A percentile compares a stretch with the other conserved stretches of the same genome.
These are phyloP conservation scores for Rhizophora mangle DNA, from an alignment of 345 rosid genomes.

Conservation along the genomic window DNA sequence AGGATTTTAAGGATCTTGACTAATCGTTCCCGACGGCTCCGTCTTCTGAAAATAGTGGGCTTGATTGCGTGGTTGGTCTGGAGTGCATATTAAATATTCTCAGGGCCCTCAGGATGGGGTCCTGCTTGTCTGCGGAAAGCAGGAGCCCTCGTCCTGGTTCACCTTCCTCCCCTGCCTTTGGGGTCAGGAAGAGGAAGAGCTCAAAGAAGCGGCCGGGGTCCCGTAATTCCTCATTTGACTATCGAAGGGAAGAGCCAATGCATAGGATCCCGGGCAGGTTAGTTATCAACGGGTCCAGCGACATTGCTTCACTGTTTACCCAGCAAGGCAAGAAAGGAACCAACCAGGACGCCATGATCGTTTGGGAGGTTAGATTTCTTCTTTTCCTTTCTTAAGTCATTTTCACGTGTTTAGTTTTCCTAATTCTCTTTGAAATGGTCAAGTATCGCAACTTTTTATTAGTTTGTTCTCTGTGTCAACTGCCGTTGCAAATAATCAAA, in stretches of 20 bases:
- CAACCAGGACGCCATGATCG: slow-evolving; percentile 98
- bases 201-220: slow-evolving; percentile 56
- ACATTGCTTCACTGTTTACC: slow-evolving; percentile 75
- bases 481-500: too few relatives aligned
- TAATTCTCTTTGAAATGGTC: slow-evolving; percentile 13
- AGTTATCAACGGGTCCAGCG: slow-evolving; percentile 80
- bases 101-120: slow-evolving; percentile 99
- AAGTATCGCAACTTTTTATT: not conserved
- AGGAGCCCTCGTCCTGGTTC: slow-evolving; percentile 88
- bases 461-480: too few relatives aligned
- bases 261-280: slow-evolving; percentile 77
- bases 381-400: not conserved
- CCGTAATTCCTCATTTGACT: slow-evolving; percentile 56
- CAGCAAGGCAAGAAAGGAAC: slow-evolving; percentile 98
- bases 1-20: slow-evolving; percentile 1
- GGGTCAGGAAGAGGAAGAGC: slow-evolving; percentile 64
- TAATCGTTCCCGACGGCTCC: slow-evolving; percentile 48
- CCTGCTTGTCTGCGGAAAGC: slow-evolving; percentile 97
- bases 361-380: slow-evolving; percentile 84
- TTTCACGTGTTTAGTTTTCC: not conserved
- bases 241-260: slow-evolving; percentile 62
- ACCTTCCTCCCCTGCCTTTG: slow-evolving; percentile 63
- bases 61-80: slow-evolving; percentile 73
- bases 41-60: slow-evolving; percentile 52
- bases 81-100: slow-evolving; percentile 85